A percentile compares a stretch with the other conserved stretches of the same genome.
phyloP scores from a whole-genome alignment of 805 yeast genomes.

The Candida glaebosa region DNA sequence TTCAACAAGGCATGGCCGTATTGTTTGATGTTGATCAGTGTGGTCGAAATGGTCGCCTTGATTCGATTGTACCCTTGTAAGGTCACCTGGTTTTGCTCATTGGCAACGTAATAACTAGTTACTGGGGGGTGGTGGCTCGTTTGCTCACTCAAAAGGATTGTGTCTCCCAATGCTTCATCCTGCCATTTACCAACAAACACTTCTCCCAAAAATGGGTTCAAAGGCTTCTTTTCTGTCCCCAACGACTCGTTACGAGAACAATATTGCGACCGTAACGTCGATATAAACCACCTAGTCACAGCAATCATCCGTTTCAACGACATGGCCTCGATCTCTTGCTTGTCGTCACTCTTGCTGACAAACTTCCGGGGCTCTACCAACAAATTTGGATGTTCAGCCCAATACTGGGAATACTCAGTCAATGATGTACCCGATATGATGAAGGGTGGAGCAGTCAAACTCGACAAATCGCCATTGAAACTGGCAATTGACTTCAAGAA shows the following conservation, averaged over 20 bases:
- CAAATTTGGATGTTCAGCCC: slow-evolving; percentile 91
- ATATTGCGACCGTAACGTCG: slow-evolving; percentile 89
- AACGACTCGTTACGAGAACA: slow-evolving; percentile 85
- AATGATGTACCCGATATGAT: slow-evolving; percentile 87
- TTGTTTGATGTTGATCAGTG: slow-evolving; percentile 84
- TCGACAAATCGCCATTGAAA: slow-evolving; percentile 89
- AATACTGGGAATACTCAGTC: slow-evolving; percentile 89
- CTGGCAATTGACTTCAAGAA: slow-evolving; percentile 88
- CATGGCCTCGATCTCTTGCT: slow-evolving; percentile 34
- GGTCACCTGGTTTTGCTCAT: slow-evolving; percentile 62
- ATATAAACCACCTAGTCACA: slow-evolving; percentile 87
- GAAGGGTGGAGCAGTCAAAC: slow-evolving; percentile 96
- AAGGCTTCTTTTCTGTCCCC: slow-evolving; percentile 96
- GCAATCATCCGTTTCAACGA: slow-evolving; percentile 69
- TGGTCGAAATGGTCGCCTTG: slow-evolving; percentile 75
- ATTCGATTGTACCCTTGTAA: slow-evolving; percentile 90
- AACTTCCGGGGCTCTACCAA: slow-evolving; percentile 68
- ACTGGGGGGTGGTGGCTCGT: slow-evolving; percentile 98
- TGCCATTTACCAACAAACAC: slow-evolving; percentile 87
- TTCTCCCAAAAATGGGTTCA: slow-evolving; percentile 96
- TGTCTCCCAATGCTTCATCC: slow-evolving; percentile 66
- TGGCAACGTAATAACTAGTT: slow-evolving; percentile 84
- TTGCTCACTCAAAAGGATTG: slow-evolving; percentile 80
- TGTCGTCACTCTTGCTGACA: slow-evolving; percentile 35
- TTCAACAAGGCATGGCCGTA: slow-evolving; percentile 83